Percentiles rank a stretch among this genome's conserved stretches.
Evolutionary conservation across 306 rosid species (phyloP).

Genomic region (Casuarina glauca): DNA sequence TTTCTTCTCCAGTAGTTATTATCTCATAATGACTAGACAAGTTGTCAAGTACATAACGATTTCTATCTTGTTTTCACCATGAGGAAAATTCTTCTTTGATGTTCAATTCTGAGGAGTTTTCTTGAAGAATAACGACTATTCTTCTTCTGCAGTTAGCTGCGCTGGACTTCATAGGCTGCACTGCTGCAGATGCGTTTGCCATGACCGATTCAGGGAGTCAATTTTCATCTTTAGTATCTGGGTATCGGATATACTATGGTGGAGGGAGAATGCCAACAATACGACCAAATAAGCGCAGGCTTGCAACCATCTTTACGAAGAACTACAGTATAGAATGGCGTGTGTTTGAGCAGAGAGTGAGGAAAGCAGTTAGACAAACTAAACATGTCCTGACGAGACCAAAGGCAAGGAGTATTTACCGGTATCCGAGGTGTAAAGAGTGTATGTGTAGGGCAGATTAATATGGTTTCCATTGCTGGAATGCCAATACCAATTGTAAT

Average conservation of each 20-base stretch:
- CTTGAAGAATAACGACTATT: constrained; percentile 1
- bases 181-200: constrained; percentile 93
- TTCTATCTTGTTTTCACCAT: background rate
- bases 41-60: too few species aligned
- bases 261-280: constrained; percentile 92
- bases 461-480: constrained; percentile 21
- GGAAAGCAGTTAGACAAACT: constrained; percentile 96
- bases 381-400: constrained; percentile 89
- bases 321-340: constrained; percentile 89
- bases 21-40: background rate
- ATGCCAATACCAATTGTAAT: constrained; percentile 25
- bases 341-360: constrained; percentile 86
- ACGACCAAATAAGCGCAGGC: constrained; percentile 96
- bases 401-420: constrained; percentile 84
- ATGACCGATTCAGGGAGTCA: constrained; percentile 99
- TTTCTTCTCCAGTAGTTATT: background rate
- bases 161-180: constrained; percentile 92
- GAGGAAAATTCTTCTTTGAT: background rate
- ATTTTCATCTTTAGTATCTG: constrained; percentile 86
- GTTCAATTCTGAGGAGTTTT: background rate
- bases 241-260: constrained; percentile 86
- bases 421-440: constrained; percentile 90
- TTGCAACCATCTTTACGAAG: constrained; percentile 68
- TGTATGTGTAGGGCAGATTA: constrained; percentile 81
- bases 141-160: constrained; percentile 74